Evolutionary conservation across 2,329 filamentous ascomycete species (phyloP), one percentile per base, ranked within the genome.

Genomic region (Sphaerulina musiva): DNA sequence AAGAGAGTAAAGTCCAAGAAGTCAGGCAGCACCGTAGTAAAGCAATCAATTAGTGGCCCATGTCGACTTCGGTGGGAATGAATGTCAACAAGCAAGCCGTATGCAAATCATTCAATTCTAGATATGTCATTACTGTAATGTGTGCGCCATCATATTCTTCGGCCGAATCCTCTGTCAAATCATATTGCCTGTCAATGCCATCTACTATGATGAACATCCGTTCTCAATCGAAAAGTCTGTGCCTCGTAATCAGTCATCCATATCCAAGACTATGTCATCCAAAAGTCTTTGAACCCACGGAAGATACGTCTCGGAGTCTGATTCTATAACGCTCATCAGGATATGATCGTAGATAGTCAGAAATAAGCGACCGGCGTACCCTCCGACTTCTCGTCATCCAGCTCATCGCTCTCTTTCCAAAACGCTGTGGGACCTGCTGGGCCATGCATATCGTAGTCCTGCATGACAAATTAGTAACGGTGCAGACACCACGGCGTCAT

Each of bases 401-500:
- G 65, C 12, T 71, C 69, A 60, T 86, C 82, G 42, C 76, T 79
- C 9, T 84, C 74, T 70, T 91, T 91, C 86, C 87, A 92, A 64
- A 88, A 89, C 0, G 83, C 84, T 1, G 84, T 88, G 1, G 87
- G 87, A 0, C 87, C 87, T 1, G 79, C 85, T 0, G 87, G 87
- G 0, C 87, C 86, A 61, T 84, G 80, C 1, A 73, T 68, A 57
- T 87, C 83, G 62, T 80, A 84, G 67, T 89, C 81, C 80, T 83
- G 48, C 39, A 2, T n/a, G 4, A 9, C 5, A 9, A n/a, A 11
- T 57, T 32, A 57, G 40, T 38, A 46, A 34, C 17, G 12, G 4
- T 3, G 3, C 2, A 1, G 12, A n/a, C 10, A 38, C 1, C 26
- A 29, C 7, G 17, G 11, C 11, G 10, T 29, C 20, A 20, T 20